Percentiles rank a stretch among this genome's conserved stretches.
Conservation (phyloP, 2,329 filamentous ascomycete species). For the Claviceps humidiphila region DNA sequence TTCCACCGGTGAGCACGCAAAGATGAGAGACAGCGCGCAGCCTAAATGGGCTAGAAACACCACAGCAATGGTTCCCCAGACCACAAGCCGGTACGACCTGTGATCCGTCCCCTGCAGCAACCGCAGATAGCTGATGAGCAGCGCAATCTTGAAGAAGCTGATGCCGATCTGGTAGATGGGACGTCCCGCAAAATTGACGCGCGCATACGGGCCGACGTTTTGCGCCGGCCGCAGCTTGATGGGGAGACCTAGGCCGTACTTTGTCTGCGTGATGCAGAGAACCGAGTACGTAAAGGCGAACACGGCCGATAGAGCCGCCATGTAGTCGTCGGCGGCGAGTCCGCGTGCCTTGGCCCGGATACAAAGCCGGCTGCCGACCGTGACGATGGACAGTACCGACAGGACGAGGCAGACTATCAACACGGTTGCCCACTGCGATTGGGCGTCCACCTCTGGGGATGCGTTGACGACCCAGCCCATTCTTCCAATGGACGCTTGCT, state of each 20-base stretch:
- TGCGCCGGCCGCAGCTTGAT: constrained; percentile 27
- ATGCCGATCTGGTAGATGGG: constrained; percentile 43
- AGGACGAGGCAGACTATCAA: constrained; percentile 34
- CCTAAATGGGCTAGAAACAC: constrained; percentile 34
- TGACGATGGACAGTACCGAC: constrained; percentile 26
- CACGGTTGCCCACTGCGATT: constrained; percentile 35
- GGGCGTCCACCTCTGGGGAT: constrained; percentile 29
- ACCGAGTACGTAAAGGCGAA: constrained; percentile 36
- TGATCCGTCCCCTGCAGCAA: constrained; percentile 36
- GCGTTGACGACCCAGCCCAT: constrained; percentile 41
- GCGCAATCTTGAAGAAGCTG: constrained; percentile 41
- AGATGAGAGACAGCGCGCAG: constrained; percentile 34
- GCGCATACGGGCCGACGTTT: constrained; percentile 31
- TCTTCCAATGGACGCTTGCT: no score
- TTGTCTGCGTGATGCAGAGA: constrained; percentile 38
- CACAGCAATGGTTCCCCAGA: constrained; percentile 29
- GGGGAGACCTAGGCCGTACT: constrained; percentile 38
- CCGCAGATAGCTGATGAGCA: constrained; percentile 38
- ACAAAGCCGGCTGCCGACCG: constrained; percentile 28
- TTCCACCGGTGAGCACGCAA: constrained; percentile 34
- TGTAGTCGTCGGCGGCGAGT: constrained; percentile 34
- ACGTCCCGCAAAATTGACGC: constrained; percentile 38
- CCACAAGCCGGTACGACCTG: constrained; percentile 26
- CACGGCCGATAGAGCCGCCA: constrained; percentile 25
- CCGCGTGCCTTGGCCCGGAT: constrained; percentile 29